A percentile compares a stretch with the other conserved stretches of the same genome.
Conservation (phyloP, 495 filamentous ascomycete genomes). For the Neurospora tetrasperma region DNA sequence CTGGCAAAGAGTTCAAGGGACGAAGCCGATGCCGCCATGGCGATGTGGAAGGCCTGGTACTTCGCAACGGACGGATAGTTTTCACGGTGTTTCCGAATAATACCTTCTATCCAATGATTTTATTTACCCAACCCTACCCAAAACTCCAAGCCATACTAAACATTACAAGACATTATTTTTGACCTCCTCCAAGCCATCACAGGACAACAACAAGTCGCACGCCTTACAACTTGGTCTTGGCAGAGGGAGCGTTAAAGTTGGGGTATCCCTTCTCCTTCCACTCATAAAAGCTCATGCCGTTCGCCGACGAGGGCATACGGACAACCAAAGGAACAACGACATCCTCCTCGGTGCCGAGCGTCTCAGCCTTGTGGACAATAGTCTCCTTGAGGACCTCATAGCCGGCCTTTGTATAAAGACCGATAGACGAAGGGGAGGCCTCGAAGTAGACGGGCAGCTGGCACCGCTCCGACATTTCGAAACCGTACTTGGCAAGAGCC, state of each 20-base stretch:
- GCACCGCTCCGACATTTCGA: conserved; percentile 28
- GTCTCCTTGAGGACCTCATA: conserved; percentile 20
- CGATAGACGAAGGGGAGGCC: conserved; percentile 17
- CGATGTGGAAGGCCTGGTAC: background rate
- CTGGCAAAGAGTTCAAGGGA: background rate
- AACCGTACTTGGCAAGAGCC: conserved; percentile 32
- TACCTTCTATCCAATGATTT: background rate
- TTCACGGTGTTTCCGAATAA: background rate
- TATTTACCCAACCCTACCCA: background rate
- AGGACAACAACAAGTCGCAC: background rate
- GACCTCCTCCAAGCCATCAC: background rate
- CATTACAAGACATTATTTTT: background rate
- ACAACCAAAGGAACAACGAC: conserved; percentile 22
- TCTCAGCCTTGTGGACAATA: conserved; percentile 23
- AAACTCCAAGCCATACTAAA: background rate
- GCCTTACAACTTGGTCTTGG: background rate
- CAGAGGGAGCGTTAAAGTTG: background rate
- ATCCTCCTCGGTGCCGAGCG: conserved; percentile 16
- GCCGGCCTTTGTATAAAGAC: conserved; percentile 24
- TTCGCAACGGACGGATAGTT: background rate
- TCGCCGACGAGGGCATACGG: conserved; percentile 17
- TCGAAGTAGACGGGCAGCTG: conserved; percentile 29
- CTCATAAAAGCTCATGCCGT: conserved; percentile 18
- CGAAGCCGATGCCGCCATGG: background rate
- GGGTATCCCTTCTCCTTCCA: conserved; percentile 19